These are phyloP conservation scores for Pilaira anomala DNA, from an alignment of 192 early-diverging fungal species.

Conservation along the genomic window DNA sequence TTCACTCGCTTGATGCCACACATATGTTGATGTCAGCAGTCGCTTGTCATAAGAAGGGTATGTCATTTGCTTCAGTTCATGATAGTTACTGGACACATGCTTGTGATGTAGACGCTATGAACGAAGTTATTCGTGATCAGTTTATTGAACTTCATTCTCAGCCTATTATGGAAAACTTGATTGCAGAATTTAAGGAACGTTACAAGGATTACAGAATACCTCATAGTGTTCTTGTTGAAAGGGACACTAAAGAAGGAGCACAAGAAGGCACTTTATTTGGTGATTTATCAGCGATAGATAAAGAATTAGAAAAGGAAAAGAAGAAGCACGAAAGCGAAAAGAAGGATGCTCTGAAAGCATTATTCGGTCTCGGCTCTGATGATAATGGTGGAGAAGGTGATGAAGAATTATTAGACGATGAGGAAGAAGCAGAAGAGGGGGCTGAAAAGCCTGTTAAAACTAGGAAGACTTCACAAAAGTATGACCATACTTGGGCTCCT, in stretches of 20 bases:
- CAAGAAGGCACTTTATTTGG: constrained; percentile 16
- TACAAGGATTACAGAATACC: constrained; percentile 72
- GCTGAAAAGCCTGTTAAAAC: constrained; percentile 26
- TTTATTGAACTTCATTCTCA: constrained; percentile 84
- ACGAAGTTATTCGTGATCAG: constrained; percentile 78
- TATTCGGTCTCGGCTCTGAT: constrained; percentile 27
- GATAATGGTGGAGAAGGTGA: constrained; percentile 29
- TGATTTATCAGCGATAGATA: background rate
- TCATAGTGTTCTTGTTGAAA: constrained; percentile 26
- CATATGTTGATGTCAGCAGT: constrained; percentile 96
- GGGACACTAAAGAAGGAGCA: constrained; percentile 5
- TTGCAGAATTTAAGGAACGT: constrained; percentile 78
- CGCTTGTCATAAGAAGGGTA: constrained; percentile 69
- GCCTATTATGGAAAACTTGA: constrained; percentile 81
- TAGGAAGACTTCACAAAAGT: constrained; percentile 27
- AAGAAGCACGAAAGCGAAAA: constrained; percentile 10
- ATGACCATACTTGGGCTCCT: constrained; percentile 44
- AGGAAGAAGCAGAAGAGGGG: constrained; percentile 40
- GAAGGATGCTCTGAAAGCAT: constrained; percentile 17
- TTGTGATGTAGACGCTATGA: constrained; percentile 84
- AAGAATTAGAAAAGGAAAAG: constrained; percentile 10
- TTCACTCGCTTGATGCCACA: constrained; percentile 95
- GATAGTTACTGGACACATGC: constrained; percentile 99
- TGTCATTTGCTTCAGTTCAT: constrained; percentile 94
- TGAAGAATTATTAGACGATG: constrained; percentile 48